A percentile compares a stretch with the other conserved stretches of the same genome.
Conservation (phyloP, 352 stramenopile species). For the Globisporangium nagaii region DNA sequence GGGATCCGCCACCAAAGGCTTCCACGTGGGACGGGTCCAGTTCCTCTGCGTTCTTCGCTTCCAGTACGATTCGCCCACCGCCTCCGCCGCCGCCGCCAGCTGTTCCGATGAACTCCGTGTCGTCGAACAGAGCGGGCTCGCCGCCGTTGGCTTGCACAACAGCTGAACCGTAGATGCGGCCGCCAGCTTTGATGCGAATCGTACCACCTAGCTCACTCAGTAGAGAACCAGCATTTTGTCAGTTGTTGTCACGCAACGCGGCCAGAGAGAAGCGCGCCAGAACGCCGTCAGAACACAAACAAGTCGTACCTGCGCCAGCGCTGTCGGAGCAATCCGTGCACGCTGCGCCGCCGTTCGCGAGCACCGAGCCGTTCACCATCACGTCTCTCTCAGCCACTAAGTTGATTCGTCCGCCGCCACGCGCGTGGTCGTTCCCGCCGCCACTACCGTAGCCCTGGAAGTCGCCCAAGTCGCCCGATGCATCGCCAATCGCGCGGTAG, state of each 20-base stretch:
- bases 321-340: conserved; percentile 48
- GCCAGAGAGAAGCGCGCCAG: too few relatives aligned
- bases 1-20: conserved; percentile 46
- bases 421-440: conserved; percentile 49
- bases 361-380: conserved; percentile 54
- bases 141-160: conserved; percentile 52
- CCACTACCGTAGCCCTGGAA: conserved; percentile 84
- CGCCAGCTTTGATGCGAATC: conserved; percentile 30
- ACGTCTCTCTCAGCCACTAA: conserved; percentile 31
- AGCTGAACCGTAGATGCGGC: conserved; percentile 33
- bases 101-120: conserved; percentile 11
- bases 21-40: conserved; percentile 30
- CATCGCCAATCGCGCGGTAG: conserved; percentile 60
- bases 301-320: conserved; percentile 37
- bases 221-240: not conserved
- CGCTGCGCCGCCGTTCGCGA: conserved; percentile 61
- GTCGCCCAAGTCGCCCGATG: conserved; percentile 37
- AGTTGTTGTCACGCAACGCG: not conserved
- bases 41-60: conserved; percentile 36
- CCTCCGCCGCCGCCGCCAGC: conserved; percentile 54
- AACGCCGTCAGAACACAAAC: too few relatives aligned
- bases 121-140: conserved; percentile 31
- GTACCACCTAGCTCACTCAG: conserved; percentile 27
- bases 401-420: conserved; percentile 59
- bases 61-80: conserved; percentile 48